Evolutionary conservation across 148 eudicot genomes (phyloP).

Genomic region (Vaccinium myrtillus): DNA sequence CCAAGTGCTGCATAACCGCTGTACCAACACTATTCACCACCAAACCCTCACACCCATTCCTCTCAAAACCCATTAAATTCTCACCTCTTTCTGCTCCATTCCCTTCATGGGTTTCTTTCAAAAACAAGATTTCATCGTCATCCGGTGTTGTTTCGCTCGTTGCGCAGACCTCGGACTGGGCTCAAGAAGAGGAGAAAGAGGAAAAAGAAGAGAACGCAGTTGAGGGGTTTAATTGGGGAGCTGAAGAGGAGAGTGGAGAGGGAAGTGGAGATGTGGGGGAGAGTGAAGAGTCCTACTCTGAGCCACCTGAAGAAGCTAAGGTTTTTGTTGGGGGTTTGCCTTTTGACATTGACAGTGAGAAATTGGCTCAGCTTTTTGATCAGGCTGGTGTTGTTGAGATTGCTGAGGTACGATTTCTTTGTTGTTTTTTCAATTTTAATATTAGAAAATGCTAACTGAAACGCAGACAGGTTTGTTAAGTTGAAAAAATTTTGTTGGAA

Average conservation of each 20-base stretch:
- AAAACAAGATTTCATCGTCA: neutral
- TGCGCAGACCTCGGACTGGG: constrained; percentile 14
- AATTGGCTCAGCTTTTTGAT: constrained; percentile 39
- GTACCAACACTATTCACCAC: constrained; percentile 3
- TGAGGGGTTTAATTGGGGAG: constrained; percentile 9
- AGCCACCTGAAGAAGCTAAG: constrained; percentile 45
- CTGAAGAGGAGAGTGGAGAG: constrained; percentile 1
- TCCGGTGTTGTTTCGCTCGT: neutral
- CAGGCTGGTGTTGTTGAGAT: constrained; percentile 45
- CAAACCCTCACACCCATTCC: neutral
- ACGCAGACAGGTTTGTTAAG: neutral
- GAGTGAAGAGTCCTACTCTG: constrained; percentile 7
- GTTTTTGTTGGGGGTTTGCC: constrained; percentile 47
- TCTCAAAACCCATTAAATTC: neutral
- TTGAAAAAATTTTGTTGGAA: neutral
- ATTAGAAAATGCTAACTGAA: neutral
- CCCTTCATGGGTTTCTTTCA: constrained; percentile 5
- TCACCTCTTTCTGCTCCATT: neutral
- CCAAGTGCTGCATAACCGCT: neutral
- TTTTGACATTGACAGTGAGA: constrained; percentile 40
- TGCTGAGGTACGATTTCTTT: constrained; percentile 29
- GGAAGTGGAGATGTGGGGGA: neutral
- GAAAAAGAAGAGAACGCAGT: constrained; percentile 1
- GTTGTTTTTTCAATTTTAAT: neutral
- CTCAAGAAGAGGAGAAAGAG: constrained; percentile 8